Conservation (phyloP, 805 yeast genomes). For the Zygotorulaspora sp. region DNA sequence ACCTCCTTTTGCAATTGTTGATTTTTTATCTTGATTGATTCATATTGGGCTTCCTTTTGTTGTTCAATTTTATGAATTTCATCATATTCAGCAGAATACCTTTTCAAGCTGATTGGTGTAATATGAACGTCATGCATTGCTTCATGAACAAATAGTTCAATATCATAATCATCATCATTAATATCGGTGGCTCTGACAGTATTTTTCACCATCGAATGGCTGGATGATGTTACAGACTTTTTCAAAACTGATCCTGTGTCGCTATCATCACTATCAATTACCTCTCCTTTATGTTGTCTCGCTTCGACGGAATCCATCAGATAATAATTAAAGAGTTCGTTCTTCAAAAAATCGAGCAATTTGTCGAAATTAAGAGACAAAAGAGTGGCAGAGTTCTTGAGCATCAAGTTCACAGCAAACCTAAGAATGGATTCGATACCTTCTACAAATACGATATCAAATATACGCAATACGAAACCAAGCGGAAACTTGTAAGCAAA, state of each 20-base stretch:
- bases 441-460: constrained; percentile 83
- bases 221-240: constrained; percentile 14
- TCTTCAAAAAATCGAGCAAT: constrained; percentile 72
- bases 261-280: constrained; percentile 13
- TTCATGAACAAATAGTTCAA: constrained; percentile 71
- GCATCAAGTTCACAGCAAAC: constrained; percentile 77
- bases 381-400: constrained; percentile 57
- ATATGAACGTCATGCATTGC: constrained; percentile 64
- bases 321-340: constrained; percentile 69
- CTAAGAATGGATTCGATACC: constrained; percentile 84
- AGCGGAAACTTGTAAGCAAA: constrained; percentile 94
- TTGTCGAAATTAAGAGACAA: constrained; percentile 67
- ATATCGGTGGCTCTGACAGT: constrained; percentile 9
- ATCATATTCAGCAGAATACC: constrained; percentile 69
- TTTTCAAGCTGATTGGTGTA: constrained; percentile 64
- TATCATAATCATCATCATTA: constrained; percentile 44
- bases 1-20: constrained; percentile 70
- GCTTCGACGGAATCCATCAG: constrained; percentile 36
- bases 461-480: constrained; percentile 79
- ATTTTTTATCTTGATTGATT: constrained; percentile 60
- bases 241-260: constrained; percentile 17
- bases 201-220: background rate
- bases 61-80: constrained; percentile 67
- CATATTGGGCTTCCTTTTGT: constrained; percentile 58
- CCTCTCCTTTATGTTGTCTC: constrained; percentile 23